Base-by-base conservation (phyloP, 1,284 basidiomycete species). In the Singerocomus inundabilis region DNA sequence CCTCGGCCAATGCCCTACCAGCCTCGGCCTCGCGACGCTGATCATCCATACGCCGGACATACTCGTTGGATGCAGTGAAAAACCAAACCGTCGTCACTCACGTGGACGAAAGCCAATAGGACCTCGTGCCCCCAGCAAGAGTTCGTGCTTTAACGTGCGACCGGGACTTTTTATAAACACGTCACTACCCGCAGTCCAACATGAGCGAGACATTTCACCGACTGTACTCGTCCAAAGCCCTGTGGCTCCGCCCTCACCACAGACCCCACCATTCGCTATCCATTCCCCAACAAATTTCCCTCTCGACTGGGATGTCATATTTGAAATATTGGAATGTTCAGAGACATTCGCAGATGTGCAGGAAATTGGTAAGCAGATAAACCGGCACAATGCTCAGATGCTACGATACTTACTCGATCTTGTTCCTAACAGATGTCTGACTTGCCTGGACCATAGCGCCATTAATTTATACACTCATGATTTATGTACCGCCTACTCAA, bases 271-370 rank as follows among this genome's bases (percentile, higher is more conserved):
- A 29, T 29, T 43, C 16, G 5, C 46, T n/a, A 11, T 49, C 40
- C 47, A 13, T 16, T 51, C 62, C 10, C 57, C 61, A 1, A 49
- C 53, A 30, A 52, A 58, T 31, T 61, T 59, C 31, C 67, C 57
- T 29, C 57, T 70, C 13, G 68, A 70, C 44, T 70, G 69, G 69
- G 70, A 70, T 41, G 49, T 34, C n/a, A 69, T 70, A 49, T 66
- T 70, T 33, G 61, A 69, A n/a, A 28, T 66, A 21, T 40, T 66
- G 32, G 63, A 46, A 25, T 60, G 51, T 35, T 56, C 53, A 18
- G 28, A 52, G 10, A 15, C 25, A 43, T n/a, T n/a, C 16, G 24
- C 15, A 15, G 46, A 51, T 25, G 26, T 18, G 9, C n/a, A 7
- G 31, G 31, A 26, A 46, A 34, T 24, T 55, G 40, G 64, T 63